Percentiles rank a stretch among this genome's conserved stretches.
Conservation (phyloP, 2,329 filamentous ascomycete species). For the Ilyonectria sp. region DNA sequence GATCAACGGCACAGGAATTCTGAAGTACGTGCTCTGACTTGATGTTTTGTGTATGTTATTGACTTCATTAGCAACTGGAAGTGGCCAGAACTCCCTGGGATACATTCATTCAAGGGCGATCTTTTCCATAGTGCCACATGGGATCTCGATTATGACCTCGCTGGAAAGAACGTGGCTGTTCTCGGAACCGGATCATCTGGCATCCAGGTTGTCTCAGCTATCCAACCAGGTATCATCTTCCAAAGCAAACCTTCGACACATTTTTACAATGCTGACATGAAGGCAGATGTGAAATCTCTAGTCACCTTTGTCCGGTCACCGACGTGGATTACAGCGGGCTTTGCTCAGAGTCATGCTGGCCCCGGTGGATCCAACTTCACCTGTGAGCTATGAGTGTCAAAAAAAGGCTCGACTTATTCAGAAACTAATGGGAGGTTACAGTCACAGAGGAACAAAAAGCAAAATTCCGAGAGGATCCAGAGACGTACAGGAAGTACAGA, state of each 20-base stretch:
- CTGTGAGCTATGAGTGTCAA: neutral
- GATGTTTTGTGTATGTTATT: neutral
- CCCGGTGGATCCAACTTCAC: constrained; percentile 16
- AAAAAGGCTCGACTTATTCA: neutral
- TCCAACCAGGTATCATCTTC: constrained; percentile 21
- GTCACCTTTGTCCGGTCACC: constrained; percentile 28
- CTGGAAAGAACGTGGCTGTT: constrained; percentile 19
- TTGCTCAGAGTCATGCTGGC: constrained; percentile 19
- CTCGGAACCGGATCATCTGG: constrained; percentile 29
- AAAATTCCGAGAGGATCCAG: constrained; percentile 13
- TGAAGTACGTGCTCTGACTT: constrained; percentile 12
- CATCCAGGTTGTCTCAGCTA: constrained; percentile 25
- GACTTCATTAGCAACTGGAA: constrained; percentile 24
- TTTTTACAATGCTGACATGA: neutral
- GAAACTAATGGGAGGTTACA: neutral
- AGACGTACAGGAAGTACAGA: constrained; percentile 5
- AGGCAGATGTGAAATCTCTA: constrained; percentile 10
- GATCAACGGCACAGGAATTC: constrained; percentile 23
- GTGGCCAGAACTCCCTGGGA: constrained; percentile 22
- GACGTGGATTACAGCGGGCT: constrained; percentile 27
- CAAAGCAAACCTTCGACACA: too few relatives aligned
- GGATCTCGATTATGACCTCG: neutral
- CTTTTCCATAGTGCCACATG: constrained; percentile 29
- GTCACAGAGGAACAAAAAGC: constrained; percentile 23
- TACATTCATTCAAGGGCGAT: constrained; percentile 21